phyloP scores from a whole-genome alignment of 306 rosid genomes.

The Citrullus colocynthis region DNA sequence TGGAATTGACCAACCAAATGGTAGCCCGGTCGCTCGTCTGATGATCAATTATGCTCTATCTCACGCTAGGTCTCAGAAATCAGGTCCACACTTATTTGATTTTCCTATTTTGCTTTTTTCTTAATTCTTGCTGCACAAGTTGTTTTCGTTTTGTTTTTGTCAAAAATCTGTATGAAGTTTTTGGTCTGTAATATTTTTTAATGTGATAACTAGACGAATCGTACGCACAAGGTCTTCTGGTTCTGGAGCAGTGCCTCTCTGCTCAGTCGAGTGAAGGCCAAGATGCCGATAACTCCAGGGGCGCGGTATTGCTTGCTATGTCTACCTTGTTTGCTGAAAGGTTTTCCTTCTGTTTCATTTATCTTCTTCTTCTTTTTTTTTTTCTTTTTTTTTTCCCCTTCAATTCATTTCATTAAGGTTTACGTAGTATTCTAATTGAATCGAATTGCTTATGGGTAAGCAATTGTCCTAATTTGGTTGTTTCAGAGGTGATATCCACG shows the following conservation, averaged over 20 bases:
- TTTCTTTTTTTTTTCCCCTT: too few species aligned
- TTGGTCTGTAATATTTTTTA: not conserved
- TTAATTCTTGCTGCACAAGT: not conserved
- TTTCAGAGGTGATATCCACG: conserved; percentile 44
- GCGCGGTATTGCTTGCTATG: conserved; percentile 59
- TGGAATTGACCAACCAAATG: conserved; percentile 28
- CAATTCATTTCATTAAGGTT: not conserved
- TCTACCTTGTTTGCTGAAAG: conserved; percentile 70
- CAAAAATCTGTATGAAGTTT: not conserved
- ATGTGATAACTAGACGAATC: conserved; percentile 47
- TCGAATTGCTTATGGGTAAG: not conserved
- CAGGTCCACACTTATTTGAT: conserved; percentile 30
- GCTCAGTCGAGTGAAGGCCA: conserved; percentile 39
- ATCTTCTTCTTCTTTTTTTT: not conserved
- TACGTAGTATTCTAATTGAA: not conserved
- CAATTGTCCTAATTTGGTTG: not conserved
- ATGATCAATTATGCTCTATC: conserved; percentile 72
- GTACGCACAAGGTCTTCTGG: conserved; percentile 45
- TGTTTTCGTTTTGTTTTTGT: not conserved
- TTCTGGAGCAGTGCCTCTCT: conserved; percentile 65
- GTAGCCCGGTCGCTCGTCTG: conserved; percentile 43
- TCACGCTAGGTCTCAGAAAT: conserved; percentile 59
- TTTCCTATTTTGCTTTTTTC: not conserved
- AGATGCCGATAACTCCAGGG: conserved; percentile 43
- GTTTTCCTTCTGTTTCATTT: conserved; percentile 16